These are phyloP conservation scores for Pseudocercospora musae DNA, from an alignment of 2,329 filamentous ascomycete genomes.

Conservation along the genomic window DNA sequence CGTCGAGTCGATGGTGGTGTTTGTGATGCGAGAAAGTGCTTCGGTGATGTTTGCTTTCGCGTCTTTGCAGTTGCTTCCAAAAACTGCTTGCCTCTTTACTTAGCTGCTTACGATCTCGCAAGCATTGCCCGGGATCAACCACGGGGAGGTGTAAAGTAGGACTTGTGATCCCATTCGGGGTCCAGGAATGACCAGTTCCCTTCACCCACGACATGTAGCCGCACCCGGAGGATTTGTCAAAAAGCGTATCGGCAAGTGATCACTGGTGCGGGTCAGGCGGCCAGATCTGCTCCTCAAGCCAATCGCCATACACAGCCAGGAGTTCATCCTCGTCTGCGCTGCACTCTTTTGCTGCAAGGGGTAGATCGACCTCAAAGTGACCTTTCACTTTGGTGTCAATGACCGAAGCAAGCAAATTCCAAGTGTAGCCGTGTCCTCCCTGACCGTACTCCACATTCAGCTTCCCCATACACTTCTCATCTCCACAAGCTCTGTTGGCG, in stretches of 20 bases:
- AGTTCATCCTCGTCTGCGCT: not conserved
- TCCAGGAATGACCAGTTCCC: conserved; percentile 2
- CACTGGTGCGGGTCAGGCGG: not conserved
- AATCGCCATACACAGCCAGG: not conserved
- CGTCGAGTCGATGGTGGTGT: not conserved
- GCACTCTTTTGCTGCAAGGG: not conserved
- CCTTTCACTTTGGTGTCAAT: not conserved
- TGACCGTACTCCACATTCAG: not conserved
- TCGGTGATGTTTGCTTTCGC: not conserved
- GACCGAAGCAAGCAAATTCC: not conserved
- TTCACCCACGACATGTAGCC: conserved; percentile 1
- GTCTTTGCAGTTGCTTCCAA: not conserved
- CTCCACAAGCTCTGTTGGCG: not conserved
- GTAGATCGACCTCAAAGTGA: not conserved
- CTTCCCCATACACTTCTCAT: not conserved
- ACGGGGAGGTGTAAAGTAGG: conserved; percentile 6
- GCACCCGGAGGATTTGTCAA: conserved; percentile 1
- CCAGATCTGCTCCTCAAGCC: not conserved
- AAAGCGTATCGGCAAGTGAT: not conserved
- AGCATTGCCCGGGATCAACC: conserved; percentile 4
- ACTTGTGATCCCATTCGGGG: conserved; percentile 1
- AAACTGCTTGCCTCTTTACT: not conserved
- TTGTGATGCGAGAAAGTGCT: not conserved
- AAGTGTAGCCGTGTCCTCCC: not conserved
- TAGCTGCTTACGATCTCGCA: not conserved